phyloP scores from a whole-genome alignment of 1,284 basidiomycete genomes.

The Heliocybe sulcata region DNA sequence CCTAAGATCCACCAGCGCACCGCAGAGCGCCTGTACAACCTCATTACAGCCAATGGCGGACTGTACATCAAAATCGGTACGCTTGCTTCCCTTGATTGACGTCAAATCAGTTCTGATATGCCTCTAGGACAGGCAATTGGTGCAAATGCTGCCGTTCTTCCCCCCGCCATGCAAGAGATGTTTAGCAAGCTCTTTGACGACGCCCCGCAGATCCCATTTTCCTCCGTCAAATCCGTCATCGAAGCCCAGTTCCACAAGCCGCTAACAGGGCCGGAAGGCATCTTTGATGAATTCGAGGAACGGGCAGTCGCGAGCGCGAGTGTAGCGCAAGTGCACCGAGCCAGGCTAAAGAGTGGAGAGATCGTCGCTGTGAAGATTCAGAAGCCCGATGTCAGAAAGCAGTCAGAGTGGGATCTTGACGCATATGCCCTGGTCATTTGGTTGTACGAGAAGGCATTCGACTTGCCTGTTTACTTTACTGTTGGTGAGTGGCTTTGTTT shows the following conservation, averaged over 20 bases:
- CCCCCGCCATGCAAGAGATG: constrained; percentile 74
- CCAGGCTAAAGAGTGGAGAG: constrained; percentile 41
- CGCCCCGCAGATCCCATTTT: constrained; percentile 76
- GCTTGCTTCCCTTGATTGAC: constrained; percentile 8
- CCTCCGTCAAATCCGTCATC: constrained; percentile 66
- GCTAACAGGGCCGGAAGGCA: constrained; percentile 56
- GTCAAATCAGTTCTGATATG: not conserved
- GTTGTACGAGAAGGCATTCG: constrained; percentile 69
- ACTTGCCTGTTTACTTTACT: constrained; percentile 70
- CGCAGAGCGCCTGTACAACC: constrained; percentile 66
- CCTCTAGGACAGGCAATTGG: constrained; percentile 65
- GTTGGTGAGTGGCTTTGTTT: constrained; percentile 42
- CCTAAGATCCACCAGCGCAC: constrained; percentile 77
- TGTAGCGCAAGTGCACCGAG: constrained; percentile 85
- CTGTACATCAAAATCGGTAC: constrained; percentile 86
- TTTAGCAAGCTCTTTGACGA: constrained; percentile 82
- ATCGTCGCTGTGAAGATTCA: constrained; percentile 91
- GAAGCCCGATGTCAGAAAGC: constrained; percentile 79
- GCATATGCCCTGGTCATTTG: constrained; percentile 64
- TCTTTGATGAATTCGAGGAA: constrained; percentile 75
- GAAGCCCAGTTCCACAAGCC: constrained; percentile 60
- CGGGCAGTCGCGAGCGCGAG: constrained; percentile 78
- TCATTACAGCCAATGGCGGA: constrained; percentile 77
- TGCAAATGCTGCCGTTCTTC: constrained; percentile 78
- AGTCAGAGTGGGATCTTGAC: constrained; percentile 79